Evolutionary conservation across 768 basidiomycete genomes (phyloP).

Genomic region (Auriscalpium vulgare): DNA sequence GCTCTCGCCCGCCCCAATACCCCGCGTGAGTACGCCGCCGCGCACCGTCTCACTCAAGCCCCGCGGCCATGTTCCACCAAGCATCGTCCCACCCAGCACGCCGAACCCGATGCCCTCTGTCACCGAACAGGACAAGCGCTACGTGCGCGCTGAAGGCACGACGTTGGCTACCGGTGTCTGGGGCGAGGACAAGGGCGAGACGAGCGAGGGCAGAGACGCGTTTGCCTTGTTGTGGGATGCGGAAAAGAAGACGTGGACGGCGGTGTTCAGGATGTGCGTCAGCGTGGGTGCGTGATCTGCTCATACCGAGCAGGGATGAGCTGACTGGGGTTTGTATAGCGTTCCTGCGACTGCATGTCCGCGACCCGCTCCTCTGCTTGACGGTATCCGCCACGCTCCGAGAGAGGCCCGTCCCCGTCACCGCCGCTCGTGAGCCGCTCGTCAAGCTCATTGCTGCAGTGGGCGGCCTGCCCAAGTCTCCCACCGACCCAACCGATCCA

Average conservation of each 20-base stretch:
- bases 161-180: constrained; percentile 64
- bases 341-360: constrained; percentile 54
- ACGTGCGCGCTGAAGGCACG: constrained; percentile 72
- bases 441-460: constrained; percentile 24
- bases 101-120: constrained; percentile 79
- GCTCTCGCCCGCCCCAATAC: constrained; percentile 25
- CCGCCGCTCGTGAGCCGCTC: constrained; percentile 30
- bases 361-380: constrained; percentile 74
- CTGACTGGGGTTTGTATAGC: constrained; percentile 1
- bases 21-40: constrained; percentile 31
- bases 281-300: constrained; percentile 57
- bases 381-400: constrained; percentile 85
- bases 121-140: constrained; percentile 64
- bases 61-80: constrained; percentile 30
- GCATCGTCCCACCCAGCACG: constrained; percentile 74
- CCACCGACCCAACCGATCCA: constrained; percentile 22
- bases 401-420: constrained; percentile 56
- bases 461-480: constrained; percentile 26
- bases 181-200: constrained; percentile 52
- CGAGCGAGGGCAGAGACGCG: constrained; percentile 31
- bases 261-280: constrained; percentile 69
- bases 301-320: background rate
- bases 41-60: constrained; percentile 41
- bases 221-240: constrained; percentile 65
- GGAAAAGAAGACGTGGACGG: constrained; percentile 59